Conservation (phyloP, 2,329 filamentous ascomycete species). For the Cladosporium velox region DNA sequence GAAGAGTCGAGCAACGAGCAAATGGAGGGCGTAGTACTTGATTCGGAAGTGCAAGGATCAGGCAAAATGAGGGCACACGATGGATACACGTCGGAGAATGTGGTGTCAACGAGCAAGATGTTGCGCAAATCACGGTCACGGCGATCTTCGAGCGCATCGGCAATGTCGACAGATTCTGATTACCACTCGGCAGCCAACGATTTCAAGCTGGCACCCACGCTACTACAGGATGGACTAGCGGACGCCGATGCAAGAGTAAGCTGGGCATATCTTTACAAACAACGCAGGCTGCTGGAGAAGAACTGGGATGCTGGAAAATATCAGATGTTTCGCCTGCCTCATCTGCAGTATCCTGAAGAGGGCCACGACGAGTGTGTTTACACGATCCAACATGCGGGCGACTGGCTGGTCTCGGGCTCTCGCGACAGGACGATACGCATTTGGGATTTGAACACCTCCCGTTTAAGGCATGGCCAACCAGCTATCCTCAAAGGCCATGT, state of each 20-base stretch:
- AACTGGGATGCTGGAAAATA: constrained; percentile 88
- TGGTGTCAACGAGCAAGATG: neutral
- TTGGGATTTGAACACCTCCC: constrained; percentile 82
- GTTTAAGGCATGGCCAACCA: constrained; percentile 68
- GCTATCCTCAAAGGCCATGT: constrained; percentile 65
- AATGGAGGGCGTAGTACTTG: constrained; percentile 21
- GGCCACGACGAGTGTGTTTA: constrained; percentile 93
- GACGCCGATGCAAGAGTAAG: constrained; percentile 64
- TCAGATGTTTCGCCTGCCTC: constrained; percentile 85
- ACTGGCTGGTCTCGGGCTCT: constrained; percentile 90
- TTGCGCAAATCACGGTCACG: constrained; percentile 6
- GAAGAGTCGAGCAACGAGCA: constrained; percentile 16
- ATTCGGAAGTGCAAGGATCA: neutral
- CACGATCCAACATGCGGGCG: constrained; percentile 82
- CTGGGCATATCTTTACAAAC: constrained; percentile 91
- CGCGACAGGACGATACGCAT: constrained; percentile 84
- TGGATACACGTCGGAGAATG: neutral
- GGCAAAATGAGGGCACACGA: neutral
- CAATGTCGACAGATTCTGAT: constrained; percentile 19
- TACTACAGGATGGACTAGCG: constrained; percentile 6
- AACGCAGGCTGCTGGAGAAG: constrained; percentile 78
- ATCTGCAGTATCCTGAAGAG: constrained; percentile 76
- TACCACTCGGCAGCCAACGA: constrained; percentile 7
- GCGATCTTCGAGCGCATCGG: constrained; percentile 18
- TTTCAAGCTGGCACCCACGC: constrained; percentile 16